A percentile compares a stretch with the other conserved stretches of the same genome.
Evolutionary conservation across 2,329 filamentous ascomycete genomes (phyloP).

Genomic region (Macrophomina phaseolina): DNA sequence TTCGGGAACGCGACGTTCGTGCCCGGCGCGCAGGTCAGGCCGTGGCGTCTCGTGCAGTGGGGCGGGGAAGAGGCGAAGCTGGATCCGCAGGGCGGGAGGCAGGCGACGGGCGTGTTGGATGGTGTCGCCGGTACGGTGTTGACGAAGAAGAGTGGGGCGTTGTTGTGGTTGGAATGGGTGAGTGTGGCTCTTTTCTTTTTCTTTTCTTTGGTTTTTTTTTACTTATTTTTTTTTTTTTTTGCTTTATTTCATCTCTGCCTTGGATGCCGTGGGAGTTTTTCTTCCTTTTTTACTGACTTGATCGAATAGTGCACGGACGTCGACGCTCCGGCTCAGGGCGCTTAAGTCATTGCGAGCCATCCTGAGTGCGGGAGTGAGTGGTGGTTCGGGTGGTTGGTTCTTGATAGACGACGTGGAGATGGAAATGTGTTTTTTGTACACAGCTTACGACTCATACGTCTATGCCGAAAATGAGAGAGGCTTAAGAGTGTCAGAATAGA

Average conservation of each 20-base stretch:
- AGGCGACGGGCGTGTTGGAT: background rate
- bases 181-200: background rate
- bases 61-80: background rate
- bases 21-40: constrained; percentile 2
- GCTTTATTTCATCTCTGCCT: background rate
- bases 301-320: too few species aligned
- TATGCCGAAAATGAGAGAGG: too few species aligned
- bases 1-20: constrained; percentile 6
- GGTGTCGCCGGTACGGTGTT: background rate
- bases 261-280: too few species aligned
- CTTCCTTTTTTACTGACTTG: too few species aligned
- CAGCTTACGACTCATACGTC: too few species aligned
- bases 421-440: too few species aligned
- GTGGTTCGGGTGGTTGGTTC: too few species aligned
- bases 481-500: too few species aligned
- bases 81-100: background rate
- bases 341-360: too few species aligned
- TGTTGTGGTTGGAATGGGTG: background rate
- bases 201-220: background rate
- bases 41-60: background rate
- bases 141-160: background rate
- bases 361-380: too few species aligned
- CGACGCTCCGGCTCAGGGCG: too few species aligned
- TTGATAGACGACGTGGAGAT: too few species aligned
- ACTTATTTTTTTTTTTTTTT: background rate